Base-by-base conservation (phyloP, 768 basidiomycete species). In the Leccinellum luteum region DNA sequence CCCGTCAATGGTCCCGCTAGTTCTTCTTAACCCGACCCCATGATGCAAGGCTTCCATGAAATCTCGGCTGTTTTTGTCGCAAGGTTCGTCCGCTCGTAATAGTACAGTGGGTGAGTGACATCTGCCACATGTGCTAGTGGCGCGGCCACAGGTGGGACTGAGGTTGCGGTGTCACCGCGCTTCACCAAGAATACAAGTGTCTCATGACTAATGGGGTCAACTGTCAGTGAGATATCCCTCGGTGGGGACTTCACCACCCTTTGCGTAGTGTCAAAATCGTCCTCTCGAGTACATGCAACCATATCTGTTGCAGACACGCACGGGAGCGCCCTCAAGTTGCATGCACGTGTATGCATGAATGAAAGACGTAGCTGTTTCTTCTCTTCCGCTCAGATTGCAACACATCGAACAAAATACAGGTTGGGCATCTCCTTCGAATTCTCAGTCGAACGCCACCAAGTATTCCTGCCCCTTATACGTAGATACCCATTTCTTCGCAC, bases 401-500 rank as follows among this genome's bases (percentile, higher is more conserved):
- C 23, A 25, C 5, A 25, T 35, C 14, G 10, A 27, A 41, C 48
- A 10, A 45, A 17, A 12, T 19, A 31, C 10, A 19, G 14, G 3
- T 34, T 30, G 12, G 48, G 25, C 25, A 23, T 59, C 32, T 12
- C 5, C 14, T 12, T 7, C n/a, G 13, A 8, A 19, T 34, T 17
- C 23, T 60, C 50, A 68, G 45, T 68, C 69, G 21, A 61, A 57
- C 51, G 61, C 68, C 14, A 59, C 59, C 31, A 70, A 59, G 32
- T 63, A 59, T 25, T 69, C 63, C 2, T 74, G 66, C 9, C 54
- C 67, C 17, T 57, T 66, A 60, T 73, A 80, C 44, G 32, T 52
- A 14, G 55, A 47, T 5, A 62, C 28, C 79, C 80, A 83, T 10
- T 70, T 69, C 50, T 74, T 77, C 14, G 75, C 68, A 27, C 80